Evolutionary conservation across 1,139 yeast genomes (phyloP).

Genomic region (Taiozyma sp.): DNA sequence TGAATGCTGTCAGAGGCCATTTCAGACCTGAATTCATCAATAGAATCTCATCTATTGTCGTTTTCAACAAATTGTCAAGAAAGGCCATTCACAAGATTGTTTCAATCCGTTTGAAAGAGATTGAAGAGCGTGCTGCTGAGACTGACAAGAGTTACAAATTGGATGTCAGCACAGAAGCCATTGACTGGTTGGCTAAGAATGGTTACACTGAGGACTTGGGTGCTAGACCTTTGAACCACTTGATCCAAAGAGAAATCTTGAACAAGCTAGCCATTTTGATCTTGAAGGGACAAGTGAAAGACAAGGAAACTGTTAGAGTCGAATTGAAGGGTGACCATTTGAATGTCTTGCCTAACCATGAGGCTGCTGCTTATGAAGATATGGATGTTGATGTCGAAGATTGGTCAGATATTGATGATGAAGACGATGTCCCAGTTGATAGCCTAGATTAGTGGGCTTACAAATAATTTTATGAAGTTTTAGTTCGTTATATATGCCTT

Average conservation of each 20-base stretch:
- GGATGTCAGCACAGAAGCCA: slow-evolving; percentile 65
- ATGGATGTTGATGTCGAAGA: slow-evolving; percentile 39
- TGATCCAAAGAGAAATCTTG: slow-evolving; percentile 83
- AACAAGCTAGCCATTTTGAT: slow-evolving; percentile 86
- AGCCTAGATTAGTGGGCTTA: not conserved
- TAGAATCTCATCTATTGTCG: slow-evolving; percentile 89
- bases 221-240: slow-evolving; percentile 95
- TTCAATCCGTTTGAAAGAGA: slow-evolving; percentile 74
- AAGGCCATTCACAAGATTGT: slow-evolving; percentile 93
- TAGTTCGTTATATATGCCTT: not conserved
- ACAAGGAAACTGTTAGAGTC: slow-evolving; percentile 78
- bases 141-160: slow-evolving; percentile 77
- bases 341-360: slow-evolving; percentile 84
- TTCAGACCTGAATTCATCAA: slow-evolving; percentile 97
- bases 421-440: slow-evolving; percentile 13
- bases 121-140: slow-evolving; percentile 77
- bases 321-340: slow-evolving; percentile 55
- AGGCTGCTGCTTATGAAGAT: slow-evolving; percentile 45
- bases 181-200: slow-evolving; percentile 73
- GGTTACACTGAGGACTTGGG: slow-evolving; percentile 95
- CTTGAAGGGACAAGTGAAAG: slow-evolving; percentile 80
- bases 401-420: slow-evolving; percentile 26
- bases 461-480: not conserved
- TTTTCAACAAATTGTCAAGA: slow-evolving; percentile 87
- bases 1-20: slow-evolving; percentile 82